Conservation (phyloP, 495 filamentous ascomycete genomes). For the Thermothielavioides terrestris region DNA sequence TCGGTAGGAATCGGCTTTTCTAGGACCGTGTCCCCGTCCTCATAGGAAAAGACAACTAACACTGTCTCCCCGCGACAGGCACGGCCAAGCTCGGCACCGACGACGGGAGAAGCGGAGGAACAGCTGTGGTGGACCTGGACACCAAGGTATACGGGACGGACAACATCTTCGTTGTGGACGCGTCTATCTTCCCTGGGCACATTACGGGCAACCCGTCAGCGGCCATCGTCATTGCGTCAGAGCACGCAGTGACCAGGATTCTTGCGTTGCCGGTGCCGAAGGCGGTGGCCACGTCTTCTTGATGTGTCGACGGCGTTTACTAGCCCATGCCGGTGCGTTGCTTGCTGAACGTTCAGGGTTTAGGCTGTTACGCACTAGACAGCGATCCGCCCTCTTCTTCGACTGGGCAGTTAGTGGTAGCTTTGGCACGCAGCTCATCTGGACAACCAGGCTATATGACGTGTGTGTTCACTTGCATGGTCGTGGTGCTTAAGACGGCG, state of each 20-base stretch:
- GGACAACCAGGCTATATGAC: no score
- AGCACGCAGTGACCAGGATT: constrained; percentile 42
- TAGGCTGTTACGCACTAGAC: no score
- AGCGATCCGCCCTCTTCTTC: no score
- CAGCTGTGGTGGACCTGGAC: constrained; percentile 56
- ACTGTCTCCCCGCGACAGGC: constrained; percentile 10
- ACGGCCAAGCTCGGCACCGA: constrained; percentile 55
- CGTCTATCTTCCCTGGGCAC: constrained; percentile 52
- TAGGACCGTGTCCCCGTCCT: no score
- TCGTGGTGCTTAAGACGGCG: no score
- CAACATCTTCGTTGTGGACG: constrained; percentile 57
- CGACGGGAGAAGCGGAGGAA: constrained; percentile 53
- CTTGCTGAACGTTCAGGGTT: no score
- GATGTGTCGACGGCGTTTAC: no score
- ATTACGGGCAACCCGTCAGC: constrained; percentile 50
- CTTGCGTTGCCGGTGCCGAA: constrained; percentile 9
- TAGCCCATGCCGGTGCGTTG: no score
- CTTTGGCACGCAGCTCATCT: no score
- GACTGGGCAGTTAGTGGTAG: no score
- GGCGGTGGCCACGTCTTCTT: background rate
- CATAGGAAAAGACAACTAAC: no score
- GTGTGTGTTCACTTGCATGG: no score
- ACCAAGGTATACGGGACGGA: constrained; percentile 63
- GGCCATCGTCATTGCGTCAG: constrained; percentile 47
- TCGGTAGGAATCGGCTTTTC: constrained; percentile 25